Percentiles rank a stretch among this genome's conserved stretches.
These are phyloP conservation scores for Abrus pulchellus DNA, from an alignment of 306 rosid genomes.

Conservation along the genomic window DNA sequence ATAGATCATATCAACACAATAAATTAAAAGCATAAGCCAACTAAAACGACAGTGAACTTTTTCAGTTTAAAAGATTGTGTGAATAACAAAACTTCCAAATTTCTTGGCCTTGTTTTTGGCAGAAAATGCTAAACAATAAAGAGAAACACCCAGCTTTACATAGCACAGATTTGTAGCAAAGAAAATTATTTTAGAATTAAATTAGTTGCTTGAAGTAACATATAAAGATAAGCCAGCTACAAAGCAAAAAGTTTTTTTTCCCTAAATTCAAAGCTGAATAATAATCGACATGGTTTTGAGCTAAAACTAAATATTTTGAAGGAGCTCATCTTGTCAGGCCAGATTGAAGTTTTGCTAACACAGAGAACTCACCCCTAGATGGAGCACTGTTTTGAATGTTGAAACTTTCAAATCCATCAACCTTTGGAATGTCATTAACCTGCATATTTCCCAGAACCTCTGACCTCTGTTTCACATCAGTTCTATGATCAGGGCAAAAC, in stretches of 20 bases:
- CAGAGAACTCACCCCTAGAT: conserved; percentile 59
- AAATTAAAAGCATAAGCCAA: conserved; percentile 33
- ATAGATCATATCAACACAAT: conserved; percentile 21
- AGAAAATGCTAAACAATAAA: conserved; percentile 24
- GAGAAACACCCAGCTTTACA: conserved; percentile 28
- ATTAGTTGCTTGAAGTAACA: conserved; percentile 21
- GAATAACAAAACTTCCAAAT: conserved; percentile 33
- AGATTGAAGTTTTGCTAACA: conserved; percentile 39
- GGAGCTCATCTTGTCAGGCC: conserved; percentile 25
- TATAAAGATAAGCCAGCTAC: conserved; percentile 28
- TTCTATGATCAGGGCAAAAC: conserved; percentile 50
- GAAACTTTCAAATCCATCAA: conserved; percentile 47
- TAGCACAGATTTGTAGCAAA: conserved; percentile 14
- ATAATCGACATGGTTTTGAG: conserved; percentile 39
- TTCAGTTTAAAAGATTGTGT: conserved; percentile 4
- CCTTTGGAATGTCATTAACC: conserved; percentile 44
- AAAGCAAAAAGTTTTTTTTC: conserved; percentile 18
- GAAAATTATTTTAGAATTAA: conserved; percentile 34
- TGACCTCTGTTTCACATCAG: conserved; percentile 55
- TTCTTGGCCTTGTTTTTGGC: conserved; percentile 9
- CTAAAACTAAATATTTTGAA: conserved; percentile 33
- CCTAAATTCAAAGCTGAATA: conserved; percentile 34
- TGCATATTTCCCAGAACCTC: conserved; percentile 51
- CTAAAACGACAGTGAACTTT: conserved; percentile 25
- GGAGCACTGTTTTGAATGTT: conserved; percentile 54